phyloP scores from a whole-genome alignment of 176 grass and related monocot species.

The Bromus sterilis region DNA sequence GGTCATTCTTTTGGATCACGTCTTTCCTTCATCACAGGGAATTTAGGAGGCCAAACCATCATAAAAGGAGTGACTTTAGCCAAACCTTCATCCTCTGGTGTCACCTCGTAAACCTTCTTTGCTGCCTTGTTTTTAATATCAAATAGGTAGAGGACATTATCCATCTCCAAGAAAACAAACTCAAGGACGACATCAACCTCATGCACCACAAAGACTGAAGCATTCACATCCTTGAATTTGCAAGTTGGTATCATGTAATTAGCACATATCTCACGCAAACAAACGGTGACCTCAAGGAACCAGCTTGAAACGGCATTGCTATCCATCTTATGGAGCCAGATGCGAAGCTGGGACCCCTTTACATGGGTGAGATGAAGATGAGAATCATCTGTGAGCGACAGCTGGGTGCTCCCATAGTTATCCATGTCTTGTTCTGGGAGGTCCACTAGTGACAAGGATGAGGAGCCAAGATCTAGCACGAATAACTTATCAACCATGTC shows the following conservation, averaged over 20 bases:
- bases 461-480: not conserved
- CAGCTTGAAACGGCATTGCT: not conserved
- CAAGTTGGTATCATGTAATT: not conserved
- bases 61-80: not conserved
- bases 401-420: accelerated
- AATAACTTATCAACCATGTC: too few species aligned
- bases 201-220: not conserved
- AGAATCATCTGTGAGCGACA: not conserved
- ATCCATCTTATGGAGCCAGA: not conserved
- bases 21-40: not conserved
- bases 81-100: too few species aligned
- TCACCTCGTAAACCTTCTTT: not conserved
- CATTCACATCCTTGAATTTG: not conserved
- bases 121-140: not conserved
- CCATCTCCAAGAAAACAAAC: not conserved
- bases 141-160: not conserved
- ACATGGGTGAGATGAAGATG: not conserved
- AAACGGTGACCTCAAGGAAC: not conserved
- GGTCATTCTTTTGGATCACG: not conserved
- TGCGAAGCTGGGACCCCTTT: not conserved
- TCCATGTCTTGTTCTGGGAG: not conserved
- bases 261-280: not conserved
- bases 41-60: constrained; percentile 1
- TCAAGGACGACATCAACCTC: not conserved
- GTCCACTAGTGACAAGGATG: not conserved